These are phyloP conservation scores for Rutstroemia sydowiana DNA, from an alignment of 2,329 filamentous ascomycete genomes.

Conservation along the genomic window DNA sequence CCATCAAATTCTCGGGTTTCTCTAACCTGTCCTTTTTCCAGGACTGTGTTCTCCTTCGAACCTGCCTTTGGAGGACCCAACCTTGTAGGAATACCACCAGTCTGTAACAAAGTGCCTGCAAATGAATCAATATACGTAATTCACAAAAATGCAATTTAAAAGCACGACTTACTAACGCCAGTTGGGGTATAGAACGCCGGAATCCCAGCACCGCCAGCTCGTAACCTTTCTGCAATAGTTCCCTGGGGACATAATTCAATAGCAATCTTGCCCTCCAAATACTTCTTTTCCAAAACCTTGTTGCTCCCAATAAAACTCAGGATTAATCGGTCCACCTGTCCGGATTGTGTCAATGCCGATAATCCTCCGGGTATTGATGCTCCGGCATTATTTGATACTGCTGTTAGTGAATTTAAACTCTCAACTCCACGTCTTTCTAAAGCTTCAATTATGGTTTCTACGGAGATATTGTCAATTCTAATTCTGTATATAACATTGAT, in stretches of 20 bases:
- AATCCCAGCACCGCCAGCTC: slow-evolving; percentile 66
- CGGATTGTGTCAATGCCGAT: slow-evolving; percentile 57
- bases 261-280: slow-evolving; percentile 63
- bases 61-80: slow-evolving; percentile 45
- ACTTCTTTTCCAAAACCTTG: slow-evolving; percentile 66
- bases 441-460: slow-evolving; percentile 63
- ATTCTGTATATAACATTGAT: not conserved
- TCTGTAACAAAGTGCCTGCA: slow-evolving; percentile 55
- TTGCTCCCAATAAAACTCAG: slow-evolving; percentile 71
- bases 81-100: slow-evolving; percentile 59
- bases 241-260: slow-evolving; percentile 71
- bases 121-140: not conserved
- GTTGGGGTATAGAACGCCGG: slow-evolving; percentile 75
- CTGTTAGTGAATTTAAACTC: slow-evolving; percentile 52
- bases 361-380: slow-evolving; percentile 60
- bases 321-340: slow-evolving; percentile 64
- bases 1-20: slow-evolving; percentile 69
- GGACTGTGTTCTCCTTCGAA: slow-evolving; percentile 31
- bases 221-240: slow-evolving; percentile 61
- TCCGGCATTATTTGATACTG: slow-evolving; percentile 74
- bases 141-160: not conserved
- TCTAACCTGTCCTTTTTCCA: slow-evolving; percentile 56
- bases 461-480: not conserved
- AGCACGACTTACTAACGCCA: slow-evolving; percentile 47
- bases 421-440: slow-evolving; percentile 52